Conservation (phyloP, 2,329 filamentous ascomycete species). For the Escovopsis weberi region DNA sequence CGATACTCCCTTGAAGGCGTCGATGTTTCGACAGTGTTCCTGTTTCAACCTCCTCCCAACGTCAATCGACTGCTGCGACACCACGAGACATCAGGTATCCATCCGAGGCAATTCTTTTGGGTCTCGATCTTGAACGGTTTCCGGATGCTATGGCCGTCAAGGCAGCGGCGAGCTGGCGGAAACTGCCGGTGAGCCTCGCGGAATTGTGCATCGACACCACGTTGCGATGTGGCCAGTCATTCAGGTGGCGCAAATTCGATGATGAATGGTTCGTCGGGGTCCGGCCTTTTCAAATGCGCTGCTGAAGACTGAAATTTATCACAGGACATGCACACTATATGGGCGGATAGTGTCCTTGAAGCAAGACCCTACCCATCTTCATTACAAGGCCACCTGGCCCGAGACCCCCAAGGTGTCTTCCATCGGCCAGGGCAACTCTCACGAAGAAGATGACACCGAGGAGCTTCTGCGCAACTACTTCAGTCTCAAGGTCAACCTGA, state of each 20-base stretch:
- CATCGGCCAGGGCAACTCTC: constrained; percentile 6
- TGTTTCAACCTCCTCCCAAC: too few species aligned
- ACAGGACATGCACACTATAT: constrained; percentile 65
- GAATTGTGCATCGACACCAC: constrained; percentile 94
- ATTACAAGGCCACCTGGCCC: constrained; percentile 62
- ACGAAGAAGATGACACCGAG: constrained; percentile 50
- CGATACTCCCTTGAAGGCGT: too few species aligned
- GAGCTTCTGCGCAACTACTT: constrained; percentile 71
- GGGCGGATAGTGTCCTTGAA: constrained; percentile 74
- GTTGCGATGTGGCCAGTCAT: constrained; percentile 87
- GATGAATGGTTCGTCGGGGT: constrained; percentile 56
- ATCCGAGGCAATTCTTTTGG: too few species aligned
- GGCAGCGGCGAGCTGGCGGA: constrained; percentile 66
- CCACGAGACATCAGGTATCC: too few species aligned
- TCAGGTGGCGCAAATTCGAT: constrained; percentile 78
- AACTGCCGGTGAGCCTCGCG: constrained; percentile 64
- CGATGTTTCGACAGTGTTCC: too few species aligned
- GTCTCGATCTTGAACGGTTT: neutral
- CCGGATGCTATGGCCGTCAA: constrained; percentile 20
- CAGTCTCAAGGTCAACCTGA: constrained; percentile 66
- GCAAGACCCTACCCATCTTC: constrained; percentile 64
- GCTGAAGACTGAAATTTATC: constrained; percentile 3
- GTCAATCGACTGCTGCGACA: too few species aligned
- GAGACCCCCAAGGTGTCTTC: constrained; percentile 7
- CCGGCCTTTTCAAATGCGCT: neutral